Evolutionary conservation across 164 flowering plant genomes (phyloP), one percentile per base, ranked within the genome.

Genomic region (Aristolochia californica): DNA sequence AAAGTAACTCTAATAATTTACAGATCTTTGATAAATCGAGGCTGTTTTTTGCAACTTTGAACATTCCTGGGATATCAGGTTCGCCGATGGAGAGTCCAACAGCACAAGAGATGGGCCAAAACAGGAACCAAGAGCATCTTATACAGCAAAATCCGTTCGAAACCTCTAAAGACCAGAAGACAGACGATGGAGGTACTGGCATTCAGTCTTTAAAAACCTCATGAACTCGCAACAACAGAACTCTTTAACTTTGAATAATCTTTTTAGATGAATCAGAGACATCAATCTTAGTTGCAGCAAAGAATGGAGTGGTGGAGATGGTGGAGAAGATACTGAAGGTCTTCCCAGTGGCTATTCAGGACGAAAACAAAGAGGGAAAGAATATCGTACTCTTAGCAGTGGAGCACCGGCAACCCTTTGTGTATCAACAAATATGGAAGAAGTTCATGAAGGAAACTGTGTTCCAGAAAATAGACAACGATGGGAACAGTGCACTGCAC

Each of bases 401-500:
- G 13, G 78, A 77, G 67, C 49, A 77, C 62, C 56, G 81, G 61
- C 84, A 77, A 57, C 71, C 81, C 12, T 68, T 56, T 18, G 71
- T 80, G 1, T 74, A 67, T 20, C 15, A 65, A 23, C 53, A 49
- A 24, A 44, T 75, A 34, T 47, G 63, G 24, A 50, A 27, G 34
- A 59, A 68, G 0, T 49, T 61, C n/a, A 34, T 61, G 40, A 63
- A 53, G 18, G 78, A 76, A 12, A 66, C 47, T 13, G 50, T 66
- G 17, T 69, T 77, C 25, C 67, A 61, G 7, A 50, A 54, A 2
- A 62, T 75, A 4, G 84, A 80, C 50, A 27, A 27, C 15, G 17
- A 75, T 1, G 80, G 78, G 8, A 75, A 80, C 52, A 75, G 74
- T 15, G 78, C 78, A 0, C 50, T 75, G 16, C 81, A 80, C 52